Evolutionary conservation across 345 rosid genomes (phyloP), one percentile per base, ranked within the genome.

Genomic region (Arabidopsis suecica): DNA sequence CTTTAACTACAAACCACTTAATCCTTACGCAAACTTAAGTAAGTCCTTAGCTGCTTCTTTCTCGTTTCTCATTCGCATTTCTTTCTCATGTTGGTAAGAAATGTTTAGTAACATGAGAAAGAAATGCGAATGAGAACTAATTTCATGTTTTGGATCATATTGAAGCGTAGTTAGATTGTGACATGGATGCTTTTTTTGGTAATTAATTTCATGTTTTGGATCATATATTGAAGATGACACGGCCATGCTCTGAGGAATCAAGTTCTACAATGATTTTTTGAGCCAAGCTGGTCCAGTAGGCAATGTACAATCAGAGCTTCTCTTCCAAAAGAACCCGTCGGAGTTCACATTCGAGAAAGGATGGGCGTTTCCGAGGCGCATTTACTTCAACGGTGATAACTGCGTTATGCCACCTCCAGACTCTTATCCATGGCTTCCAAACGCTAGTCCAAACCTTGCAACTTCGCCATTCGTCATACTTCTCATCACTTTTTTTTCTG

Each of bases 321-420:
- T 93, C 7, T 91, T 93, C 82, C 87, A 50, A 16, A 93, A 93
- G 84, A 87, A 91, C 58, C 62, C 66, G 34, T 61, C 77, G 9
- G 82, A 85, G 28, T 91, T 91, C 78, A 91, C 96, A 44, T 84
- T 89, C 1, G 89, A 86, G 23, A 87, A 91, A 78, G 96, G 98
- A 59, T 93, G 97, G 97, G 98, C 88, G 28, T 91, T 91, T 79
- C 98, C 98, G 0, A 84, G 92, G 68, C 87, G 92, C 64, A 80
- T 93, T 64, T 91, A 93, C 69, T 93, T 93, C 84, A 93, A 93
- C 54, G 98, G 97, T 1, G 98, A 93, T 58, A 83, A 83, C 58
- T 93, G 98, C 16, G 91, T 93, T 41, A 87, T 91, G 97, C 97
- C 98, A 22, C 86, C 91, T 65, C 98, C 91, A 0, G 94, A 89